Base-by-base conservation (phyloP, 2,329 filamentous ascomycete genomes). In the Colletotrichum trifolii region DNA sequence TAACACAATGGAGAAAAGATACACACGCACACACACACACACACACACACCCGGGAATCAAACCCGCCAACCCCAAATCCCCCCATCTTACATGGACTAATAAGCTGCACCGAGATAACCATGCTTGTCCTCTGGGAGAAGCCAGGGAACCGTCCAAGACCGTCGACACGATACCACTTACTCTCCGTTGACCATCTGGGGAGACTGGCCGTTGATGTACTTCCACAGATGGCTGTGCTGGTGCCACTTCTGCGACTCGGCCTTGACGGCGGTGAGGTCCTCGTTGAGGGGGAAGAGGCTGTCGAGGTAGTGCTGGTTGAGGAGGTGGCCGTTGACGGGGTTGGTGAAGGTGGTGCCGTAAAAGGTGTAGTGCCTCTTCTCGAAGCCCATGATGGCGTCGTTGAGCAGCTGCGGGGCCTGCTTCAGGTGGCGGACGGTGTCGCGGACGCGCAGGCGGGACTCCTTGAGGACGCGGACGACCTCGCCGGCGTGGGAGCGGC, bases 401-500 rank as follows among this genome's bases (percentile, higher is more conserved):
- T 25, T 39, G 0, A 47, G 35, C 2, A 57, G 62, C 11, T 58
- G 55, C 12, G 62, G 25, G 25, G 45, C 43, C 11, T 36, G 39
- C 10, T 65, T 54, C 9, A 66, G 54, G 0, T 85, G 85, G 61
- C 89, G 89, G 84, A 89, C 88, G 60, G 81, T 84, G 65, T 88
- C 84, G 1, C 89, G 79, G 56, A 89, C 89, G 68, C 89, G 87
- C 73, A 88, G 86, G 68, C 81, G 82, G 70, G 89, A 78, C 69
- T 88, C 85, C 61, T 89, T 87, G 0, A 87, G 86, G 2, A 85
- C 84, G 3, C 79, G 77, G 7, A 78, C 73, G 13, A 85, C 82
- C 8, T 82, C 81, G 72, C 90, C 90, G n/a, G 90, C 25, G 25
- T 5, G 81, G 13, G 84, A 79, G 9, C 87, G 86, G 43, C 89